phyloP scores from a whole-genome alignment of 495 filamentous ascomycete genomes.

The Penicillium egyptiacum region DNA sequence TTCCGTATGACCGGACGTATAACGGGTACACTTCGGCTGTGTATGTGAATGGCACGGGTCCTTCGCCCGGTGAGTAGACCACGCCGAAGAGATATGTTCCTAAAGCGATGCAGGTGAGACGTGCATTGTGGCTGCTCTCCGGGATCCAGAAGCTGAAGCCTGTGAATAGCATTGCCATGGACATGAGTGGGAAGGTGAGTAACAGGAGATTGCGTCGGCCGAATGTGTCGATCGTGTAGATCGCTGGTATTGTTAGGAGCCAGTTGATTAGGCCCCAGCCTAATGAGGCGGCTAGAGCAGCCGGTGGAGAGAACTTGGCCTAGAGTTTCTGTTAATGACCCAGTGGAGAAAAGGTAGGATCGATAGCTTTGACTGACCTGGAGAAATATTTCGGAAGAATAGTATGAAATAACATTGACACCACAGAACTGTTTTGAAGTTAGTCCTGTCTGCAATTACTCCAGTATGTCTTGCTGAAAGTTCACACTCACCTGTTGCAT shows the following conservation, averaged over 20 bases:
- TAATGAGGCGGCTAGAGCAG: constrained; percentile 66
- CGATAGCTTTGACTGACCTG: constrained; percentile 4
- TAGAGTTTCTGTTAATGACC: constrained; percentile 14
- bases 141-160: constrained; percentile 80
- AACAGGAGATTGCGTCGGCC: constrained; percentile 79
- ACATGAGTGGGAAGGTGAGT: constrained; percentile 76
- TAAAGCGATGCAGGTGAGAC: constrained; percentile 59
- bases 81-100: constrained; percentile 76
- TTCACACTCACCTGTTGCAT: constrained; percentile 67
- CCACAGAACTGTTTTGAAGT: constrained; percentile 49
- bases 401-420: constrained; percentile 63
- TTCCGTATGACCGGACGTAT: constrained; percentile 69
- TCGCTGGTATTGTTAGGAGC: constrained; percentile 72
- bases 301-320: constrained; percentile 46
- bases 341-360: not conserved
- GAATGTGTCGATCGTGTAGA: constrained; percentile 82
- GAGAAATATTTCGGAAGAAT: constrained; percentile 54
- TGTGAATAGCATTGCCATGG: constrained; percentile 70
- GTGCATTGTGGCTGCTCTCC: constrained; percentile 39
- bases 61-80: constrained; percentile 77
- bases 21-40: constrained; percentile 78
- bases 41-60: constrained; percentile 83
- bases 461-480: not conserved
- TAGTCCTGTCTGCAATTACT: constrained; percentile 29
- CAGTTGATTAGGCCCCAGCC: constrained; percentile 80